Conservation (phyloP, 345 rosid genomes). For the Eucalyptus victrix region DNA sequence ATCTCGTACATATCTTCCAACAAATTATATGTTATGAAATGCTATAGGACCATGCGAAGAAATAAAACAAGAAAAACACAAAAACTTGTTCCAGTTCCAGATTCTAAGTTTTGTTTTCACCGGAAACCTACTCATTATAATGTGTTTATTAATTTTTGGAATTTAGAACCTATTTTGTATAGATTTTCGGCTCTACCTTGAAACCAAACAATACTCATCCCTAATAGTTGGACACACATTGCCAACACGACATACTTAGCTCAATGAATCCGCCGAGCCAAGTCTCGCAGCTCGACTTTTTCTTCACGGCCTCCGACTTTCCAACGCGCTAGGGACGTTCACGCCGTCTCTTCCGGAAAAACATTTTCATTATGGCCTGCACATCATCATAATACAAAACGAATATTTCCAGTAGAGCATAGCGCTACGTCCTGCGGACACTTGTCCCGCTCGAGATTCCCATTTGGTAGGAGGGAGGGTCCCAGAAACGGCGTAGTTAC, state of each 20-base stretch:
- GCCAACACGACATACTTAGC: background rate
- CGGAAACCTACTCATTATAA: no score
- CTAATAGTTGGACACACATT: background rate
- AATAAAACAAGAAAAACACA: no score
- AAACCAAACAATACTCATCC: background rate
- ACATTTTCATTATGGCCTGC: background rate
- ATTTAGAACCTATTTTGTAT: fast-evolving
- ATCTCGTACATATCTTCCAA: no score
- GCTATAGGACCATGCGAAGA: fast-evolving
- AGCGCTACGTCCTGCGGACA: background rate
- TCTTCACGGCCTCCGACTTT: background rate
- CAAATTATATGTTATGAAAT: background rate
- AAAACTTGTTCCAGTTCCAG: fast-evolving
- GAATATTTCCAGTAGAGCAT: background rate
- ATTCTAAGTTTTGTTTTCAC: no score
- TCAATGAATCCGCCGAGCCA: background rate
- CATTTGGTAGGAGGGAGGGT: background rate
- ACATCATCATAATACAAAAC: background rate
- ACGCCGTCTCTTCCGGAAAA: background rate
- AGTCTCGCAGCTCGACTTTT: background rate
- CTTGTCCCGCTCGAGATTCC: background rate
- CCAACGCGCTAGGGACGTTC: background rate
- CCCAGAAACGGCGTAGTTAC: background rate
- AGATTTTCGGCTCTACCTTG: background rate
- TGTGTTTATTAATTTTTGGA: no score